phyloP scores from a whole-genome alignment of 2,329 filamentous ascomycete species.

The Monosporascus sp. region DNA sequence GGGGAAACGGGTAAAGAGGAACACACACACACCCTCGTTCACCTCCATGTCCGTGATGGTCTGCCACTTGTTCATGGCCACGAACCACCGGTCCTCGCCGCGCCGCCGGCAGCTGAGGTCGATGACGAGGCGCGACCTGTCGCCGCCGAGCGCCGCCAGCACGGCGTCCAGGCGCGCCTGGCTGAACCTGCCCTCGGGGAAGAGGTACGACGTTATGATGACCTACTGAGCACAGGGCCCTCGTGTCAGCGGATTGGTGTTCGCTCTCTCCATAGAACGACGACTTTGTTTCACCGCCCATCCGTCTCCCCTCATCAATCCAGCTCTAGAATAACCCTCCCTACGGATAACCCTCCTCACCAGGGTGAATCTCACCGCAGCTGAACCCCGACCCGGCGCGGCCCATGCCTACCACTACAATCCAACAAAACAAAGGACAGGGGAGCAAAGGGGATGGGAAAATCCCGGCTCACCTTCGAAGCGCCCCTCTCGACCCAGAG shows the following conservation, averaged over 20 bases:
- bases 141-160: constrained; percentile 63
- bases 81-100: constrained; percentile 72
- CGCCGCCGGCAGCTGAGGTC: constrained; percentile 85
- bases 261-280: no score
- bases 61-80: constrained; percentile 99
- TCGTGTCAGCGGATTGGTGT: not conserved
- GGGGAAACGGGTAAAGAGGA: no score
- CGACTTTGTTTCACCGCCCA: no score
- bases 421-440: not conserved
- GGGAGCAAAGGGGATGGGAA: not conserved
- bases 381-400: no score
- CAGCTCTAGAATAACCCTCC: no score
- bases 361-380: no score
- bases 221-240: constrained; percentile 53
- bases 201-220: constrained; percentile 94
- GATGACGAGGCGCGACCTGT: constrained; percentile 80
- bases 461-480: constrained; percentile 61
- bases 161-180: constrained; percentile 69
- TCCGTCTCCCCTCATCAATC: no score
- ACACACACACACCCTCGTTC: constrained; percentile 58
- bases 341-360: no score
- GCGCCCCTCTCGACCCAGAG: constrained; percentile 86
- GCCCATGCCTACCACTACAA: not conserved
- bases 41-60: constrained; percentile 96
- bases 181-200: constrained; percentile 78